Base-by-base conservation (phyloP, 805 yeast species). In the Lipomyces sp. region DNA sequence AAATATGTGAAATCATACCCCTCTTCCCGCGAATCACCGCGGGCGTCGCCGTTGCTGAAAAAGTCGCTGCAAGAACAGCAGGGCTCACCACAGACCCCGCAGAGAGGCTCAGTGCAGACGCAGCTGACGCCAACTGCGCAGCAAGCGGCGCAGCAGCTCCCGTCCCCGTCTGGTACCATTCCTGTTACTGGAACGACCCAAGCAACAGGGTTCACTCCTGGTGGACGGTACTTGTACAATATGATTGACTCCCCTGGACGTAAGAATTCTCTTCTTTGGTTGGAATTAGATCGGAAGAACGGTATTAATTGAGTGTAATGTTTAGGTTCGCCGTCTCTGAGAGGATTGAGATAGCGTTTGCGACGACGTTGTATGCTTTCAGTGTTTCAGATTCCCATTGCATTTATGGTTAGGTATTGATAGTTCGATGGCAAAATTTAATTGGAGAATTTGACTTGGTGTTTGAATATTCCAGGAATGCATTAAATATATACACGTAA, bases 1-100 rank as follows among this genome's bases (percentile, higher is more conserved):
- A 53, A 53, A 35, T 60, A 60, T 41, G 45, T 46, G 35, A 59
- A 60, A 47, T 35, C 62, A 4, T 40, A 45, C 19, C 51, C 59
- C 14, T 50, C 57, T 14, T 35, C 60, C 2, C 37, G 60, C n/a
- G 51, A 48, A 14, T 52, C 60, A 2, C 56, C 61, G 8, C 55
- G 58, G 22, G 47, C 54, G 6, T 50, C 61, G 23, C 59, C 61
- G 10, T 41, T 58, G 14, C 43, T 57, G 19, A 57, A 57, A 29
- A 45, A 44, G 37, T 49, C 55, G n/a, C 29, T 49, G 43, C 48
- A 45, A 21, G 50, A 43, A 6, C 46, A 13, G 19, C 37, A 13
- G 16, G 31, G 5, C 19, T 3, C 11, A n/a, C 42, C 14, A 33
- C 42, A n/a, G 32, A 42, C 45, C 14, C 45, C 45, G 19, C 45